Base-by-base conservation (phyloP, 331 rosid species). In the Saraca asoca region DNA sequence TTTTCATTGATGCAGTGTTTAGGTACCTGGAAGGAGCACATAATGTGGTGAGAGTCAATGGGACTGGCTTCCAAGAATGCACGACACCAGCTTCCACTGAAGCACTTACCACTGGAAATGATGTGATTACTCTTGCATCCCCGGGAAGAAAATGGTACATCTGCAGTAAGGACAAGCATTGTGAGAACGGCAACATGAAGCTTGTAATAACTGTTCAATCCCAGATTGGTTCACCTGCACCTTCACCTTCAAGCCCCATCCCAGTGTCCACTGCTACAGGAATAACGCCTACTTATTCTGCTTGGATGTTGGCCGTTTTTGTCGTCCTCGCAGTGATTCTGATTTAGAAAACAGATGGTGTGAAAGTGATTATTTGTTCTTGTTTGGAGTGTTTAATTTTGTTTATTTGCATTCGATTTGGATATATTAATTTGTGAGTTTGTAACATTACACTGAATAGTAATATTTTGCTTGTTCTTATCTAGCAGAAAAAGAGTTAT, bases 91-190 rank as follows among this genome's bases (percentile, higher is more conserved):
- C 7, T 2, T 62, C 55, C 35, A 8, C 41, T 0, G 18, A 0
- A 46, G 16, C 82, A 0, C 24, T 80, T 11, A 51, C 33, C 3
- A 70, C 71, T 16, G 84, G 88, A 54, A 69, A 66, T 43, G 86
- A 82, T 62, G 72, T 31, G 2, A 66, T 80, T 20, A 18, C 37
- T 16, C 63, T 85, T 0, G 41, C 68, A 24, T 49, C 72, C 13
- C 2, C 84, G 0, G 88, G 86, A 42, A 82, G 52, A 6, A 80
- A 78, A 63, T 82, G 88, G 91, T 80, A 75, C 73, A 71, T 85
- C 9, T 78, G 84, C 8, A 84, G 82, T 3, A 39, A 75, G 53
- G 15, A 29, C 2, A 14, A 11, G 6, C 84, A 82, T 50, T 82
- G 85, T 41, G 64, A 20, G 7, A 12, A 0, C 7, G 72, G 77